Evolutionary conservation across 208 protist species (phyloP).

Genomic region (Leptomonas pyrrhocoris): DNA sequence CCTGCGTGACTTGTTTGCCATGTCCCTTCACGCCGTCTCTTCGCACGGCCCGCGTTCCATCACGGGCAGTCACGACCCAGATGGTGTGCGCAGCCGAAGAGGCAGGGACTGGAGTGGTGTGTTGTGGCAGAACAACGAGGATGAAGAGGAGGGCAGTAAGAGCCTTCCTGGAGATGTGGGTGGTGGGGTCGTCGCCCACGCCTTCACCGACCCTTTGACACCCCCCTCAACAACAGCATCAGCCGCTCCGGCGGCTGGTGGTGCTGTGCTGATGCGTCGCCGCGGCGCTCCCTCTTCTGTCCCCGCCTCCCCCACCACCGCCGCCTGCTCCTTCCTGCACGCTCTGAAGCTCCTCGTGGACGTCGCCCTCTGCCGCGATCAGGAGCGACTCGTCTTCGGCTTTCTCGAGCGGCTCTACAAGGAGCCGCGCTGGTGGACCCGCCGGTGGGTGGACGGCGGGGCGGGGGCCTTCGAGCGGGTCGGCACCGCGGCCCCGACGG

Average conservation of each 20-base stretch:
- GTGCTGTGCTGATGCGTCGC: no score
- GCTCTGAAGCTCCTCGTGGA: constrained; percentile 72
- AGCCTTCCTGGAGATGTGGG: no score
- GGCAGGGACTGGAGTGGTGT: neutral
- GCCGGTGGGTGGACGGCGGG: constrained; percentile 15
- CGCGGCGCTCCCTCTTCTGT: neutral
- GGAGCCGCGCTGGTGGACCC: constrained; percentile 78
- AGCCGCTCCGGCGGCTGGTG: no score
- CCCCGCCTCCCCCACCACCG: neutral
- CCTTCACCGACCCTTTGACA: no score
- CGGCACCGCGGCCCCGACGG: constrained; percentile 55
- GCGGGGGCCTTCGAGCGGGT: constrained; percentile 22
- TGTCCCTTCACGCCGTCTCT: constrained; percentile 15
- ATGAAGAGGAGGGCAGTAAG: neutral
- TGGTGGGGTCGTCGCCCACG: no score
- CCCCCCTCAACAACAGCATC: no score
- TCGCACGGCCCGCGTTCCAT: neutral
- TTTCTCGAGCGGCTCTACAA: constrained; percentile 67
- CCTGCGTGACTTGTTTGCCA: constrained; percentile 41
- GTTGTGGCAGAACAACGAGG: constrained; percentile 12
- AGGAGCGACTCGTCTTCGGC: constrained; percentile 63
- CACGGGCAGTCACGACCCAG: neutral
- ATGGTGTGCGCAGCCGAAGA: neutral
- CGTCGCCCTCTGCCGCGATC: constrained; percentile 79
- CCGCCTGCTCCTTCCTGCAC: constrained; percentile 38